Conservation (phyloP, 768 basidiomycete species). For the Lentinula guzmanii region DNA sequence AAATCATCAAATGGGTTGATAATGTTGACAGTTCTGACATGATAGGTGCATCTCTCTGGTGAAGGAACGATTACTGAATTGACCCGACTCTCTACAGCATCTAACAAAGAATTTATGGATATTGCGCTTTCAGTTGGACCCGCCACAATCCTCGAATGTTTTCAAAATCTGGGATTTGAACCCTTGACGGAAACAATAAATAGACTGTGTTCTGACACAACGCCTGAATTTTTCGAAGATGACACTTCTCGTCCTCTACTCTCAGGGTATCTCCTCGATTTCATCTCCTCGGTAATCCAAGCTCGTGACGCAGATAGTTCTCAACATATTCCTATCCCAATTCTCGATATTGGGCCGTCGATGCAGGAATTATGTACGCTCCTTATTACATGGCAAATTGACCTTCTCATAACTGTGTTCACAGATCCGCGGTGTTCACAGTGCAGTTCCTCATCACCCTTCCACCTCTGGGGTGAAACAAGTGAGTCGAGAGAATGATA, state of each 20-base stretch:
- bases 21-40: not conserved
- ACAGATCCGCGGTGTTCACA: not conserved
- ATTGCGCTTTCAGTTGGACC: conserved; percentile 5
- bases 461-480: not conserved
- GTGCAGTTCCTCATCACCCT: not conserved
- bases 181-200: not conserved
- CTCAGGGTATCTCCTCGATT: not conserved
- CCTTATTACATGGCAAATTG: not conserved
- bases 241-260: not conserved
- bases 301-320: not conserved
- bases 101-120: not conserved
- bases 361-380: not conserved
- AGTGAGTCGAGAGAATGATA: not conserved
- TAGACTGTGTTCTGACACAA: not conserved
- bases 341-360: not conserved
- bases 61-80: not conserved
- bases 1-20: conserved; percentile 1
- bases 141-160: conserved; percentile 4
- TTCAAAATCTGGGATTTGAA: not conserved
- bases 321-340: not conserved
- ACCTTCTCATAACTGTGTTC: not conserved
- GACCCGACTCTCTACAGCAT: not conserved
- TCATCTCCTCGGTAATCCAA: not conserved
- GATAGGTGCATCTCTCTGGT: not conserved
- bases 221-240: conserved; percentile 2